Percentiles rank a stretch among this genome's conserved stretches.
phyloP scores from a whole-genome alignment of 495 filamentous ascomycete species.

The Chaetomium fimeti region DNA sequence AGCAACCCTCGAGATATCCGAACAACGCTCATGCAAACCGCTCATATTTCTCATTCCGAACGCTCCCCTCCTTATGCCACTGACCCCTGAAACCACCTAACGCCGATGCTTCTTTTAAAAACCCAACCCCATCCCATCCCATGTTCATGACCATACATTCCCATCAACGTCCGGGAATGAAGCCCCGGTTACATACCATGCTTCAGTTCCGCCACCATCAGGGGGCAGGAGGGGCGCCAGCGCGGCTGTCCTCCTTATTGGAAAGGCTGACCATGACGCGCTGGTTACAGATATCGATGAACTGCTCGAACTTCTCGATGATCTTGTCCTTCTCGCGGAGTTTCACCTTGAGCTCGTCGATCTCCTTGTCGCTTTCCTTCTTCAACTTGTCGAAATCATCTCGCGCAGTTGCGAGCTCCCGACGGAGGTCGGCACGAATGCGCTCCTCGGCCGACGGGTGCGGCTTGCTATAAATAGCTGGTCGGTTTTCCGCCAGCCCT shows the following conservation, averaged over 20 bases:
- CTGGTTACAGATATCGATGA: conserved; percentile 60
- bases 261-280: conserved; percentile 52
- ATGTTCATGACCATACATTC: not conserved
- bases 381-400: conserved; percentile 50
- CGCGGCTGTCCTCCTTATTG: conserved; percentile 34
- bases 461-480: conserved; percentile 57
- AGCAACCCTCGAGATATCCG: not conserved
- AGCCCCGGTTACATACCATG: not conserved
- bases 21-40: not conserved
- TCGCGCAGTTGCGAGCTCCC: conserved; percentile 49
- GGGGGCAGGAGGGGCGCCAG: conserved; percentile 3
- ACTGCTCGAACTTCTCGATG: conserved; percentile 58
- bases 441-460: conserved; percentile 56
- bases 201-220: not conserved
- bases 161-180: not conserved
- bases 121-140: not conserved
- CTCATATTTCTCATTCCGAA: not conserved
- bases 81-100: not conserved
- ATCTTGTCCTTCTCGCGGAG: conserved; percentile 53
- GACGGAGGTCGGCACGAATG: conserved; percentile 53
- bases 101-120: conserved; percentile 7
- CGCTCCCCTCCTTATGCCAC: not conserved
- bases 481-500: conserved; percentile 50
- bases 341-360: conserved; percentile 50
- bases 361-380: conserved; percentile 48